Evolutionary conservation across 176 grass and related monocot genomes (phyloP).

Genomic region (Musa acuminata): DNA sequence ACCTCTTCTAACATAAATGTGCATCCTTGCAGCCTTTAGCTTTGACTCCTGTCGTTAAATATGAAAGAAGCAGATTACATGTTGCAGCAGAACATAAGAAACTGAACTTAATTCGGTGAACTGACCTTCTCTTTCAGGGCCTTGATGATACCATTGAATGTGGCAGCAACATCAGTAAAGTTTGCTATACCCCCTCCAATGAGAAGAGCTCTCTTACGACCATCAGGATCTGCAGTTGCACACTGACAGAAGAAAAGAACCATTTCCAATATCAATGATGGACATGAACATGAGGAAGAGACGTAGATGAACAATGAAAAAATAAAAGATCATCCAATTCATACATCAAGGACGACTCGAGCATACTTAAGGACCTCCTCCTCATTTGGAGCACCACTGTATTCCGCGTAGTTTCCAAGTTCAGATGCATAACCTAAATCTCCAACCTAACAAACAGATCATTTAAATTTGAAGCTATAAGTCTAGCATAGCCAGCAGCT

Average conservation of each 20-base stretch:
- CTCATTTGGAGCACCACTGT: slow-evolving; percentile 86
- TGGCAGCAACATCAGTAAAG: slow-evolving; percentile 46
- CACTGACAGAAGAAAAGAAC: slow-evolving; percentile 22
- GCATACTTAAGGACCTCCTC: slow-evolving; percentile 93
- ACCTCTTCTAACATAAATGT: slow-evolving; percentile 76
- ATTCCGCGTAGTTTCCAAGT: slow-evolving; percentile 85
- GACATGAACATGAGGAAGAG: too few species aligned
- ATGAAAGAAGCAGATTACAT: background rate
- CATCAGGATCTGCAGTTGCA: slow-evolving; percentile 42
- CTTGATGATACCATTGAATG: slow-evolving; percentile 45
- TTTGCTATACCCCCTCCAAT: slow-evolving; percentile 50
- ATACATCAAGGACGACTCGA: slow-evolving; percentile 89
- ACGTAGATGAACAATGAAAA: background rate
- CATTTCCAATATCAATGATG: background rate
- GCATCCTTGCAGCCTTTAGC: slow-evolving; percentile 70
- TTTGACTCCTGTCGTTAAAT: slow-evolving; percentile 51
- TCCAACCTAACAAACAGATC: slow-evolving; percentile 44
- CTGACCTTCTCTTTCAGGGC: slow-evolving; percentile 40
- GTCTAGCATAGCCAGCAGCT: too few species aligned
- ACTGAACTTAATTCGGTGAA: background rate
- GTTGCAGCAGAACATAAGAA: background rate
- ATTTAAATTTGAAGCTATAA: background rate
- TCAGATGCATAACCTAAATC: slow-evolving; percentile 83
- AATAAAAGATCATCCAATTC: slow-evolving; percentile 6
- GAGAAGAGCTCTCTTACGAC: slow-evolving; percentile 42